Base-by-base conservation (phyloP, 164 flowering plant genomes). In the Magnolia officinalis region DNA sequence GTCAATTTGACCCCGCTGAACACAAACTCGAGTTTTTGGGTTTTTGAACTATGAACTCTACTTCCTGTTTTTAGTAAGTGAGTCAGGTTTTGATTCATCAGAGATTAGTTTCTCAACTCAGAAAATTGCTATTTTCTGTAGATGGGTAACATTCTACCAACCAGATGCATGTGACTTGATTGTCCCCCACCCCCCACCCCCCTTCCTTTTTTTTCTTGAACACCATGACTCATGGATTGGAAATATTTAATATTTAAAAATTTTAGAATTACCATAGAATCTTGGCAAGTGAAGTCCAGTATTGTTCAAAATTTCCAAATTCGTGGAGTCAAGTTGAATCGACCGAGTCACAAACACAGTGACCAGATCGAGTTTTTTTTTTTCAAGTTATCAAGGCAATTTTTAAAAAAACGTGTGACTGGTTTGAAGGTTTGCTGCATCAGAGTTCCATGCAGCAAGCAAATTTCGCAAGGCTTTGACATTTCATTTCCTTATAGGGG, bases 401-500 rank as follows among this genome's bases (percentile, higher is more conserved):
- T 37, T 37, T 37, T 37, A 4, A 4, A 37, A 5, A 37, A 0
- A 37, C 6, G 2, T 5, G 6, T 37, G 45, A 37, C 45, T 37
- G 6, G 45, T 37, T 37, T 37, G 6, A 37, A 11, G 61, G 61
- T 55, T 55, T 55, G 61, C 61, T 55, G 61, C 71, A 29, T 67
- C 16, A 11, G 16, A 68, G 2, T 68, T 68, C 6, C 18, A 18
- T n/a, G 37, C 50, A 29, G 14, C 31, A 37, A 68, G 31, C 71
- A 31, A 16, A 37, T 37, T 68, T 16, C 50, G 16, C 26, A 67
- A 67, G 19, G 10, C 49, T 29, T 19, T 31, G 29, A 16, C 31
- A 49, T 67, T 61, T 29, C 14, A 14, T 18, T 19, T 58, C 8
- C 5, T 55, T 76, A 58, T 84, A 93, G 99, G 99, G 77, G 88